A percentile compares a stretch with the other conserved stretches of the same genome.
Conservation (phyloP, 2,329 filamentous ascomycete genomes). For the Phaeomoniella chlamydospora region DNA sequence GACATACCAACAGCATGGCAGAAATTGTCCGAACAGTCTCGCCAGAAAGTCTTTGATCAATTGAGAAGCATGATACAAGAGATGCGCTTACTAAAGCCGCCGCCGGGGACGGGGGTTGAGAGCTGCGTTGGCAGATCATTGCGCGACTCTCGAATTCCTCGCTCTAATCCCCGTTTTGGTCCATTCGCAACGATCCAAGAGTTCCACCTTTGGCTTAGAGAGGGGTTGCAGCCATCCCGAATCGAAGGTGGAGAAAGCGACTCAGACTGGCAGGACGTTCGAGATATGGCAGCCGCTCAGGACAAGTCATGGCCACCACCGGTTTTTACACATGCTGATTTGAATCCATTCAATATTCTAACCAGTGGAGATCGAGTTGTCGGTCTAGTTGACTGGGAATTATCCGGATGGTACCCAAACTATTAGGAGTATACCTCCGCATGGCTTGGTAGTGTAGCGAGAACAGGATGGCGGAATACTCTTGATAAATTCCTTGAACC, state of each 20-base stretch:
- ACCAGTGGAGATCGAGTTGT: constrained; percentile 23
- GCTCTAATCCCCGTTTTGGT: constrained; percentile 11
- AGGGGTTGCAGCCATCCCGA: constrained; percentile 13
- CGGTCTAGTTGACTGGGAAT: constrained; percentile 33
- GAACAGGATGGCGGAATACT: constrained; percentile 14
- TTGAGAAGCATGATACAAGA: constrained; percentile 6
- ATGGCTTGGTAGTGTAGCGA: constrained; percentile 16
- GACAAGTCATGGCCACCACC: constrained; percentile 19
- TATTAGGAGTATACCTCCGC: constrained; percentile 31
- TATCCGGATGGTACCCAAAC: constrained; percentile 25
- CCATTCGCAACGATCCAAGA: constrained; percentile 19
- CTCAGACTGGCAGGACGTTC: constrained; percentile 14
- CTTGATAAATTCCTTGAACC: constrained; percentile 22
- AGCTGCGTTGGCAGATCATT: constrained; percentile 10
- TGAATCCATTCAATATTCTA: constrained; percentile 17
- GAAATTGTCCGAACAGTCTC: constrained; percentile 4
- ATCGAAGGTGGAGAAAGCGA: constrained; percentile 2
- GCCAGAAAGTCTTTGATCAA: constrained; percentile 5
- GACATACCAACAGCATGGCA: constrained; percentile 10
- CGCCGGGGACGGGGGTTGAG: constrained; percentile 3
- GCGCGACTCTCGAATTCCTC: constrained; percentile 14
- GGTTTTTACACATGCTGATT: constrained; percentile 15
- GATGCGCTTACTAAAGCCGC: constrained; percentile 7
- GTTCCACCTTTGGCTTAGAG: constrained; percentile 17
- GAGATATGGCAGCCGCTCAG: constrained; percentile 21